These are phyloP conservation scores for Globisporangium recalcitrans DNA, from an alignment of 352 stramenopile species.

Conservation along the genomic window DNA sequence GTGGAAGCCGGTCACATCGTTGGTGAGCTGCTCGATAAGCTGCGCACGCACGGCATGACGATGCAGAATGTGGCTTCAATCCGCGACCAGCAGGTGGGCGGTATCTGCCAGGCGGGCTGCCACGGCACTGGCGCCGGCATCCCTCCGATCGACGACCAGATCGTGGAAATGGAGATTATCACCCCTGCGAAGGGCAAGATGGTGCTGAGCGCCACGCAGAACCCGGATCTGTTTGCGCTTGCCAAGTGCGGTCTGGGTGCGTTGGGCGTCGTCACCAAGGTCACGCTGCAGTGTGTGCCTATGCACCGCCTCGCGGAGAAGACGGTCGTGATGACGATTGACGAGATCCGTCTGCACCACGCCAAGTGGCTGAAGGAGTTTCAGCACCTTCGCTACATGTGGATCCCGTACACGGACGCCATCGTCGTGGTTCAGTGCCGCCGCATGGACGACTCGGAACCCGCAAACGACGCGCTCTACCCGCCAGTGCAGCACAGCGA, in stretches of 20 bases:
- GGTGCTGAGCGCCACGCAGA: slow-evolving; percentile 72
- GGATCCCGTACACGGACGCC: slow-evolving; percentile 96
- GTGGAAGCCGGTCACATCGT: slow-evolving; percentile 82
- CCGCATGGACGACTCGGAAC: slow-evolving; percentile 43
- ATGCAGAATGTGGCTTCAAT: slow-evolving; percentile 99
- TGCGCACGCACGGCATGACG: slow-evolving; percentile 86
- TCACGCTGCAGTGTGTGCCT: slow-evolving; percentile 94
- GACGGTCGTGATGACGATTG: slow-evolving; percentile 87
- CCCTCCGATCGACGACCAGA: slow-evolving; percentile 96
- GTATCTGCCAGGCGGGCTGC: slow-evolving; percentile 93
- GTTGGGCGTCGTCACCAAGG: slow-evolving; percentile 94
- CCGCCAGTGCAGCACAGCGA: slow-evolving; percentile 39
- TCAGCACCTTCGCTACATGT: slow-evolving; percentile 96
- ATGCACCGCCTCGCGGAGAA: slow-evolving; percentile 92
- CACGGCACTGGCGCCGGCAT: slow-evolving; percentile 95
- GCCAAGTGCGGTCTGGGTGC: slow-evolving; percentile 93
- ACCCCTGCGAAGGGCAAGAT: slow-evolving; percentile 91
- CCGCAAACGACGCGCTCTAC: slow-evolving; percentile 33
- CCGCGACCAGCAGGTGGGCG: slow-evolving; percentile 96
- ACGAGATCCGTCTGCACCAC: slow-evolving; percentile 85
- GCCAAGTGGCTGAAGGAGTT: slow-evolving; percentile 64
- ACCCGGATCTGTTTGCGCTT: slow-evolving; percentile 88
- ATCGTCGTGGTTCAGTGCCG: slow-evolving; percentile 93
- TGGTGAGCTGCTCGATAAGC: slow-evolving; percentile 68
- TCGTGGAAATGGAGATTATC: slow-evolving; percentile 94